phyloP scores from a whole-genome alignment of 331 rosid species.

The Rhamnella rubrinervis region DNA sequence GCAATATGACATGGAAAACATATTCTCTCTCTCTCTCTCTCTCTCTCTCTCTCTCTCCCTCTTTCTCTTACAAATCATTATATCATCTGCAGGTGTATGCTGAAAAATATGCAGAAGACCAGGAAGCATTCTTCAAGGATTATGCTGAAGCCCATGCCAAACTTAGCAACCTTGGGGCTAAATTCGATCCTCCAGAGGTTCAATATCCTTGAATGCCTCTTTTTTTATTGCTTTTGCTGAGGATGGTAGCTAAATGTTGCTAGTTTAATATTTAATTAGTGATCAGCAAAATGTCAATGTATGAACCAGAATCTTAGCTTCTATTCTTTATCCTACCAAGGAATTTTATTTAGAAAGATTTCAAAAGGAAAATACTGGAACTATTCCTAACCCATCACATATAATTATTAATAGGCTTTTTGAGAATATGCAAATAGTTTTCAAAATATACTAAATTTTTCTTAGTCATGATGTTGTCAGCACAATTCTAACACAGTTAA shows the following conservation, averaged over 20 bases:
- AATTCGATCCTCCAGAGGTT: slow-evolving; percentile 96
- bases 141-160: slow-evolving; percentile 98
- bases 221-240: not conserved
- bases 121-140: slow-evolving; percentile 90
- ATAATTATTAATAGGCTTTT: not conserved
- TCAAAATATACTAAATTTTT: not conserved
- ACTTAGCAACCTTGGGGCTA: slow-evolving; percentile 91
- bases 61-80: not conserved
- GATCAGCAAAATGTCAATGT: slow-evolving; percentile 1
- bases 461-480: not conserved
- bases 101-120: slow-evolving; percentile 87
- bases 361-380: too few relatives aligned
- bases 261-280: slow-evolving; percentile 7
- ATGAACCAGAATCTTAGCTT: not conserved
- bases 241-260: not conserved
- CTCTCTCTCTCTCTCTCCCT: not conserved
- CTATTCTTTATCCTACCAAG: too few relatives aligned
- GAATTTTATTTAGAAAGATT: too few relatives aligned
- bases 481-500: not conserved
- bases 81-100: slow-evolving; percentile 66
- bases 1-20: not conserved
- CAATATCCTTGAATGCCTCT: slow-evolving; percentile 21
- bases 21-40: not conserved
- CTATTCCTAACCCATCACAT: too few relatives aligned
- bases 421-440: not conserved